Conservation (phyloP, 192 early-diverging fungal genomes). For the Coemansia sp. region DNA sequence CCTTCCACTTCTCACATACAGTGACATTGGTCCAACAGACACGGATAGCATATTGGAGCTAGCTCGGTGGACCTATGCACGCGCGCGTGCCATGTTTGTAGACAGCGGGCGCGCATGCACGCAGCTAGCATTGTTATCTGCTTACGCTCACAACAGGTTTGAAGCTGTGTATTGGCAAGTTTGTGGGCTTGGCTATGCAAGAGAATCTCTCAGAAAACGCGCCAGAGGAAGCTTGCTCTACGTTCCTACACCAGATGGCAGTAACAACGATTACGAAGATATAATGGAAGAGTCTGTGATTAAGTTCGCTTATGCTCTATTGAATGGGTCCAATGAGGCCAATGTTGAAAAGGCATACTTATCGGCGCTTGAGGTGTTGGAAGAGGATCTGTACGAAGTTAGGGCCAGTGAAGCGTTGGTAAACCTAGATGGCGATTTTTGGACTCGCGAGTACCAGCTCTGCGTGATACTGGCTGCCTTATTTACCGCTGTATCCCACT, state of each 20-base stretch:
- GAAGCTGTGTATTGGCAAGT: constrained; percentile 43
- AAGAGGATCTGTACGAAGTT: constrained; percentile 23
- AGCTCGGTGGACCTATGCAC: constrained; percentile 34
- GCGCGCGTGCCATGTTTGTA: constrained; percentile 31
- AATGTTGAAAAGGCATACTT: background rate
- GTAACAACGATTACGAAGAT: constrained; percentile 11
- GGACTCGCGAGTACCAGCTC: constrained; percentile 45
- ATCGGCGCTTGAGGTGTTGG: constrained; percentile 14
- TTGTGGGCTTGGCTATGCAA: constrained; percentile 30
- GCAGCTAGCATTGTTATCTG: constrained; percentile 32
- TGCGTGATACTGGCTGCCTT: constrained; percentile 33
- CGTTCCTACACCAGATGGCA: constrained; percentile 1
- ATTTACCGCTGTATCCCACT: constrained; percentile 6
- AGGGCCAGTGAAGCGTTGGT: constrained; percentile 1
- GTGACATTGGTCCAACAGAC: constrained; percentile 19
- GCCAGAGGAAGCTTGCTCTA: background rate
- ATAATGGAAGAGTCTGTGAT: constrained; percentile 29
- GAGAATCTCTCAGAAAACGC: background rate
- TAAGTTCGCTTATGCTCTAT: constrained; percentile 14
- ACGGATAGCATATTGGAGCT: constrained; percentile 5
- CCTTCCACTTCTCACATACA: constrained; percentile 28
- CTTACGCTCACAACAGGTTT: constrained; percentile 24
- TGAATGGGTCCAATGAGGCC: background rate
- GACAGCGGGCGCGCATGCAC: constrained; percentile 34
- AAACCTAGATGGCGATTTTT: constrained; percentile 32